These are phyloP conservation scores for Cryptococcus wingfieldii DNA, from an alignment of 1,284 basidiomycete species.

Conservation along the genomic window DNA sequence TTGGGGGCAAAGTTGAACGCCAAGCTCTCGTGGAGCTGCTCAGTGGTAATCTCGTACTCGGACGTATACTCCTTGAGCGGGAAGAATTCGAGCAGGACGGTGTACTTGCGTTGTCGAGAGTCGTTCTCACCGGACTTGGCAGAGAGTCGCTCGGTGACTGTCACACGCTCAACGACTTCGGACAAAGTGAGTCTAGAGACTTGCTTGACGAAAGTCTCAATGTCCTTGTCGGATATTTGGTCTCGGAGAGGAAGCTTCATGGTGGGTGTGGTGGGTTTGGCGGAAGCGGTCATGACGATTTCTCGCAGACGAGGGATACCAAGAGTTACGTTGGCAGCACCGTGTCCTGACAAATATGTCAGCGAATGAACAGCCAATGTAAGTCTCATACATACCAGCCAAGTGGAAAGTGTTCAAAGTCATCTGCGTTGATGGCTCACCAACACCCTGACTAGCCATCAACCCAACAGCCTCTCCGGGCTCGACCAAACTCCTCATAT, in stretches of 20 bases:
- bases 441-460: constrained; percentile 96
- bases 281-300: constrained; percentile 98
- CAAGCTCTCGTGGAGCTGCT: constrained; percentile 72
- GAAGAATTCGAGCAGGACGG: constrained; percentile 79
- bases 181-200: constrained; percentile 82
- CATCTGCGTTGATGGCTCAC: constrained; percentile 99
- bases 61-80: constrained; percentile 76
- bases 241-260: constrained; percentile 79
- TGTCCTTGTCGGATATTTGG: constrained; percentile 55
- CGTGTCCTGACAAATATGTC: constrained; percentile 64
- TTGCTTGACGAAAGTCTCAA: constrained; percentile 82
- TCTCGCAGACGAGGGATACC: constrained; percentile 98
- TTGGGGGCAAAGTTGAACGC: constrained; percentile 73
- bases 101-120: constrained; percentile 72
- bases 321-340: constrained; percentile 97
- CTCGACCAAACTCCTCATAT: constrained; percentile 88
- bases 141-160: constrained; percentile 73
- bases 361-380: not conserved
- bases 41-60: constrained; percentile 76
- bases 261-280: constrained; percentile 96
- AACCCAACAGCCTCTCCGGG: constrained; percentile 97
- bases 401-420: constrained; percentile 99
- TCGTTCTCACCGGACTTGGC: constrained; percentile 58
- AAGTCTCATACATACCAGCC: constrained; percentile 57
- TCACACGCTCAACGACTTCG: constrained; percentile 80